Evolutionary conservation across 352 stramenopile genomes (phyloP), one percentile per base, ranked within the genome.

Genomic region (Pythium brachiatum): DNA sequence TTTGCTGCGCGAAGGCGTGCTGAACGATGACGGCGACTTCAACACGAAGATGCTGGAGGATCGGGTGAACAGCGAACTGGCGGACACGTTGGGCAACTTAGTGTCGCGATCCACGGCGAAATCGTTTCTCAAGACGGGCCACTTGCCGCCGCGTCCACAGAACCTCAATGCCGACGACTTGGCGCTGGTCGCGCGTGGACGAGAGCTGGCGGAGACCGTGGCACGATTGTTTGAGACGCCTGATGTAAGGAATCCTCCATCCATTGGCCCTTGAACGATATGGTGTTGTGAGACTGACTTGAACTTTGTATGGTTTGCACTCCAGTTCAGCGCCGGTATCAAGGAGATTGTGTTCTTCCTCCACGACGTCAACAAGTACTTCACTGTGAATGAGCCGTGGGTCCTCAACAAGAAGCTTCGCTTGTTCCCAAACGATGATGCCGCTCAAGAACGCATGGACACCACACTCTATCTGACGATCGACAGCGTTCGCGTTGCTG

Each of bases 41-140:
- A 92, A 78, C 58, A 71, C 73, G 12, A 74, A 73, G 21, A 84
- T 86, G 46, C 84, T 99, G 18, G 85, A 97, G 36, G 84, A 98
- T 41, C 96, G 96, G 66, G 94, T 99, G 55, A 99, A 99, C 83
- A 92, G 89, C 38, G 97, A 99, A 67, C 76, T 97, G 1, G 89
- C 87, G 34, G 88, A 97, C 51, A 96, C 88, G 18, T 76, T 97
- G 13, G 91, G 91, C n/a, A 97, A 97, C 57, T 73, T 97, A 15
- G 79, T 90, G 31, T 89, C 83, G 4, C 79, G 86, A 29, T 81
- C 76, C 57, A 95, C 83, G 31, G 83, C 68, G 39, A 88, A 89
- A 23, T 74, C 83, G 25, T 85, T 95, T 21, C 66, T 95, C 7
- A 54, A 54, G 15, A 66, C 76, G 21, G 83, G 83, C 18, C 53